phyloP scores from a whole-genome alignment of 768 basidiomycete genomes.

The Candolleomyces aberdarensis region DNA sequence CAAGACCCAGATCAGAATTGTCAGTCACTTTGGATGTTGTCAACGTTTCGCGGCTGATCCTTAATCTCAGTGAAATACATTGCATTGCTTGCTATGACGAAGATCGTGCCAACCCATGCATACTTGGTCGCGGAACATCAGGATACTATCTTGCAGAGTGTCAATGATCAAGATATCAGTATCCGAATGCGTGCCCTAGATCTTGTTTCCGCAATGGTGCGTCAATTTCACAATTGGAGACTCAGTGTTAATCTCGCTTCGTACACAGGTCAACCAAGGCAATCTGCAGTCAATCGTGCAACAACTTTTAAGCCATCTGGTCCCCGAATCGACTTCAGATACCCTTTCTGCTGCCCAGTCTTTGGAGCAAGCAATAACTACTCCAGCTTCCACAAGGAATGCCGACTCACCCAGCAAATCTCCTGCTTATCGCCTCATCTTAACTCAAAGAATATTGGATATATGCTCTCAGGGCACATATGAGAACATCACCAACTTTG shows the following conservation, averaged over 20 bases:
- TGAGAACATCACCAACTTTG: conserved; percentile 86
- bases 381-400: conserved; percentile 34
- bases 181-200: conserved; percentile 96
- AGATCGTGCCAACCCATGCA: conserved; percentile 91
- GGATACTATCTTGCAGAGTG: conserved; percentile 82
- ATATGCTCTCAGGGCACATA: conserved; percentile 85
- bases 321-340: conserved; percentile 50
- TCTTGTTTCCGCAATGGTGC: conserved; percentile 89
- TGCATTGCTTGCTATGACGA: conserved; percentile 89
- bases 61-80: conserved; percentile 86
- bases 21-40: conserved; percentile 39
- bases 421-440: conserved; percentile 79
- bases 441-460: conserved; percentile 79
- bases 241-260: background rate
- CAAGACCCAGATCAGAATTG: conserved; percentile 94
- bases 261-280: conserved; percentile 67
- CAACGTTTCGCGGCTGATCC: conserved; percentile 1
- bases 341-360: conserved; percentile 64
- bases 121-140: conserved; percentile 90
- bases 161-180: conserved; percentile 92
- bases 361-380: conserved; percentile 37
- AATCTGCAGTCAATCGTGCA: conserved; percentile 90
- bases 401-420: conserved; percentile 61
- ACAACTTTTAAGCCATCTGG: conserved; percentile 84
- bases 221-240: conserved; percentile 12